Conservation (phyloP, 108 stramenopile species). For the Craspedostauros australis region DNA sequence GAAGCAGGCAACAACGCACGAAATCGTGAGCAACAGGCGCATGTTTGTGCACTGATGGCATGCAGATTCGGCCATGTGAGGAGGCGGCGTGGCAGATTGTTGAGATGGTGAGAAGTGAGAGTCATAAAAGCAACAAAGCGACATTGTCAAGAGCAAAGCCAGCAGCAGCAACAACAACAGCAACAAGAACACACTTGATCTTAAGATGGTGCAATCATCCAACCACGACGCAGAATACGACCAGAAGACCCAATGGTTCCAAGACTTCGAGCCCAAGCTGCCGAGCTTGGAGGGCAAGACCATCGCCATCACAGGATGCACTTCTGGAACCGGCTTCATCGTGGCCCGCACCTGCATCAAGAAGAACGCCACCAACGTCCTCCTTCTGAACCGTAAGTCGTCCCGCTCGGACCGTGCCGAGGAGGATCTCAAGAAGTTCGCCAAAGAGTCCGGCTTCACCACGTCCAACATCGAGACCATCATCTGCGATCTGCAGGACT, state of each 20-base stretch:
- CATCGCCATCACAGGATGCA: conserved; percentile 43
- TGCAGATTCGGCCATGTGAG: no score
- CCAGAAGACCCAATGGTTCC: conserved; percentile 7
- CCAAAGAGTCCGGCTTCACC: neutral
- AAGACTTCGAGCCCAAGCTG: conserved; percentile 20
- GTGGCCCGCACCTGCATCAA: conserved; percentile 24
- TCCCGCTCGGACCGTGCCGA: conserved; percentile 29
- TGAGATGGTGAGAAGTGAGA: no score
- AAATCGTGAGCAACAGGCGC: no score
- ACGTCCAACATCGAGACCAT: conserved; percentile 24
- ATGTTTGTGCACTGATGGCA: no score
- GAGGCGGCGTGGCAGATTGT: no score
- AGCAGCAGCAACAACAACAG: no score
- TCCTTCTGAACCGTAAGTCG: conserved; percentile 42
- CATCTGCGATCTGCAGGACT: conserved; percentile 36
- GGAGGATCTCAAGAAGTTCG: conserved; percentile 9
- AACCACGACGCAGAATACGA: neutral
- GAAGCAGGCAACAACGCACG: no score
- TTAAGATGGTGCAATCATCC: no score
- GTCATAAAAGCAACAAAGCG: no score
- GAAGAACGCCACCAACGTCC: conserved; percentile 29
- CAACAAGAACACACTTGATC: no score
- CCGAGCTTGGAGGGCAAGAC: conserved; percentile 37
- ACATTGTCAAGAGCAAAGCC: no score
- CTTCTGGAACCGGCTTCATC: conserved; percentile 29